A percentile compares a stretch with the other conserved stretches of the same genome.
Conservation (phyloP, 2,329 filamentous ascomycete species). For the Penicillium olsonii region DNA sequence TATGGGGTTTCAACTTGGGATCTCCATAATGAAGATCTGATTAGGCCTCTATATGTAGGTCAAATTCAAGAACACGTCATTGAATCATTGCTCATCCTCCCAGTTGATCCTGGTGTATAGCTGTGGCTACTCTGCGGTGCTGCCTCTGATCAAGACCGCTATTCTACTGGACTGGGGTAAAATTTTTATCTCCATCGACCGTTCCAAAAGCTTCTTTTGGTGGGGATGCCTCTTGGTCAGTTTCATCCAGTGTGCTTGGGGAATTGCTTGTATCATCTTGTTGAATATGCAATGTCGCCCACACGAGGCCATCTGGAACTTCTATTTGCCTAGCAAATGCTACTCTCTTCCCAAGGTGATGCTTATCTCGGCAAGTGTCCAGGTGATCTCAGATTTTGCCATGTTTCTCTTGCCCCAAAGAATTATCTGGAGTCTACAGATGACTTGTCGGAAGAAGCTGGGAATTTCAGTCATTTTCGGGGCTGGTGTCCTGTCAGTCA, state of each 20-base stretch:
- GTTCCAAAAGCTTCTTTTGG: conserved; percentile 35
- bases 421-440: conserved; percentile 37
- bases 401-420: conserved; percentile 39
- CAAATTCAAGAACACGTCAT: background rate
- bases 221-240: conserved; percentile 36
- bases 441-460: conserved; percentile 33
- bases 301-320: conserved; percentile 37
- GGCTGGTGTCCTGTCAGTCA: conserved; percentile 35
- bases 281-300: conserved; percentile 40
- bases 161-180: conserved; percentile 50
- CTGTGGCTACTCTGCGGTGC: conserved; percentile 38
- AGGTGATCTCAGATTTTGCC: conserved; percentile 34
- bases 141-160: conserved; percentile 44
- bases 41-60: conserved; percentile 18
- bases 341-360: conserved; percentile 29
- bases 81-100: background rate
- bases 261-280: conserved; percentile 31
- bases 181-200: conserved; percentile 34
- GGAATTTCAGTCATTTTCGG: conserved; percentile 37
- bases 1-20: conserved; percentile 27
- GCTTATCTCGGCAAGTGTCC: conserved; percentile 34
- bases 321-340: conserved; percentile 34
- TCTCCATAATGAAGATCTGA: conserved; percentile 16
- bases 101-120: conserved; percentile 39
- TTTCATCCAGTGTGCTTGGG: conserved; percentile 32